Evolutionary conservation across 202 grass and related monocot genomes (phyloP).

Genomic region (Digitaria exilis): DNA sequence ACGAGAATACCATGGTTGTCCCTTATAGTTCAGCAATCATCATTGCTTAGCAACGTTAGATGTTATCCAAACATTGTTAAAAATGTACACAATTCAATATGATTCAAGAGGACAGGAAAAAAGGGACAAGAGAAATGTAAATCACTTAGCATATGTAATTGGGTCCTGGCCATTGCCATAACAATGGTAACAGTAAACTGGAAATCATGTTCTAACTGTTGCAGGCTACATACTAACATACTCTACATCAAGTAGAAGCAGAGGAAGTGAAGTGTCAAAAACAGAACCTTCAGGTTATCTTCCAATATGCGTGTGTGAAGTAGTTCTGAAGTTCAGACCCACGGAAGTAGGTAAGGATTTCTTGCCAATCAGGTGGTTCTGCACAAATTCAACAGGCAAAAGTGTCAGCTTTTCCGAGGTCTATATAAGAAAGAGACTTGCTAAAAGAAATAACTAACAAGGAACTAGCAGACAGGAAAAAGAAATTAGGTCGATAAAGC

Average conservation of each 20-base stretch:
- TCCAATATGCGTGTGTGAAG: conserved; percentile 83
- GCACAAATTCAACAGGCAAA: conserved; percentile 19
- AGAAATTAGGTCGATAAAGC: neutral
- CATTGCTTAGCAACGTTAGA: neutral
- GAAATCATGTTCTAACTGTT: neutral
- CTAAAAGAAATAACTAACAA: conserved; percentile 1
- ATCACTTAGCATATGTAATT: neutral
- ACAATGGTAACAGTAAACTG: neutral
- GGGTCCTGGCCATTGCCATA: neutral
- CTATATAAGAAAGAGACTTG: neutral
- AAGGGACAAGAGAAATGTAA: neutral
- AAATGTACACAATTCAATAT: neutral
- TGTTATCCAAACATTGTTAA: neutral
- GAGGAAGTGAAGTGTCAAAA: conserved; percentile 6
- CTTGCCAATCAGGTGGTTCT: conserved; percentile 97
- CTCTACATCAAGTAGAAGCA: conserved; percentile 15
- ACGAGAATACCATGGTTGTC: neutral
- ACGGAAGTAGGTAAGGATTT: conserved; percentile 91
- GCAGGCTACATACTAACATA: conserved; percentile 20
- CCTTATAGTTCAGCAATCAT: neutral
- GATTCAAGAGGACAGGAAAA: neutral
- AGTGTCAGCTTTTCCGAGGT: conserved; percentile 1
- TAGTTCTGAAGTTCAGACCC: conserved; percentile 95
- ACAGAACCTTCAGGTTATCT: conserved; percentile 74
- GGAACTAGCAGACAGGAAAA: conserved; percentile 8